Percentiles rank a stretch among this genome's conserved stretches.
These are phyloP conservation scores for Diaporthe vaccinii DNA, from an alignment of 2,329 filamentous ascomycete genomes.

Conservation along the genomic window DNA sequence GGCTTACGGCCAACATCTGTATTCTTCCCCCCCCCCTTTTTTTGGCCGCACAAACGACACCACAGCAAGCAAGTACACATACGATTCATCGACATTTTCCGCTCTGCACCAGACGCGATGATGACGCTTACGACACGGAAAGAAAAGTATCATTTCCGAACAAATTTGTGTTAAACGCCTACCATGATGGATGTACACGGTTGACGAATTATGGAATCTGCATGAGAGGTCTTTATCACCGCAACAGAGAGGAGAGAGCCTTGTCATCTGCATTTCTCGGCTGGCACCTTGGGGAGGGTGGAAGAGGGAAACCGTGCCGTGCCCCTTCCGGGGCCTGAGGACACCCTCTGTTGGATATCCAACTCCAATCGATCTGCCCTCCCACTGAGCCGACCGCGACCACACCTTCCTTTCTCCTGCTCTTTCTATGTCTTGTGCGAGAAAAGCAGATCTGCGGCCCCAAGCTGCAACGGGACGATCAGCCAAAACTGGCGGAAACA, in stretches of 20 bases:
- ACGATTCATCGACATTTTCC: conserved; percentile 39
- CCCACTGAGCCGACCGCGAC: conserved; percentile 5
- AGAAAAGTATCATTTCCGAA: conserved; percentile 30
- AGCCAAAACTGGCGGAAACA: not conserved
- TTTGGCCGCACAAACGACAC: not conserved
- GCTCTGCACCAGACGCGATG: conserved; percentile 41
- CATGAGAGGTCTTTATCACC: conserved; percentile 45
- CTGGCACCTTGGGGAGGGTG: conserved; percentile 5
- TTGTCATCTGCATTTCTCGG: conserved; percentile 34
- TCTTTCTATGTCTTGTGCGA: not conserved
- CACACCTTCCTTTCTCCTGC: conserved; percentile 12
- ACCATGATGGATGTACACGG: conserved; percentile 69
- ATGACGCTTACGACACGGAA: conserved; percentile 42
- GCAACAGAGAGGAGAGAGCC: conserved; percentile 36
- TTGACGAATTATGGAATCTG: conserved; percentile 64
- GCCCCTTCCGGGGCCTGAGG: not conserved
- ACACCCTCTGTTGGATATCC: not conserved
- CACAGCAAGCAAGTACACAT: conserved; percentile 40
- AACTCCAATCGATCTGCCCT: not conserved
- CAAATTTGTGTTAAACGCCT: conserved; percentile 31
- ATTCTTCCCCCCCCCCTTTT: conserved; percentile 24
- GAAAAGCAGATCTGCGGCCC: not conserved
- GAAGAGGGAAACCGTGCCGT: not conserved
- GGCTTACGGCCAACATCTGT: conserved; percentile 37
- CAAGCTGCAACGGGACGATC: not conserved